Evolutionary conservation across 2,329 filamentous ascomycete genomes (phyloP).

Genomic region (Chrysoporthe austroafricana): DNA sequence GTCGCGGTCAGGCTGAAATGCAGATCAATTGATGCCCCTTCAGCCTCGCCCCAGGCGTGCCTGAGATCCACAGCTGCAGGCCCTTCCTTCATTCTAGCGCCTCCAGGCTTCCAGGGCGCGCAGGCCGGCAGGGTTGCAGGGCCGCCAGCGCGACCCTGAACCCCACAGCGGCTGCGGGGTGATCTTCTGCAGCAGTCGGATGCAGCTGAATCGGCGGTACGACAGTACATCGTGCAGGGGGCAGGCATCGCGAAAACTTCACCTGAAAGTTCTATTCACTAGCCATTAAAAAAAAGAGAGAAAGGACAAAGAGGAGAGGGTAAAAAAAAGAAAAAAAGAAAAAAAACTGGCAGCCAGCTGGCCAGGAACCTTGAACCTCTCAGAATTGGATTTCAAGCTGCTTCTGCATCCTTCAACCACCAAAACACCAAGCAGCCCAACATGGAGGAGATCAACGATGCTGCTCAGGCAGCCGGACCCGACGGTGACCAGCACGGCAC

Average conservation of each 20-base stretch:
- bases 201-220: background rate
- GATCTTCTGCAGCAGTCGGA: conserved; percentile 8
- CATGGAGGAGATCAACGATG: conserved; percentile 18
- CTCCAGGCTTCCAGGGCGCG: background rate
- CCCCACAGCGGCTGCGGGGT: conserved; percentile 18
- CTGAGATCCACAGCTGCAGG: background rate
- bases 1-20: background rate
- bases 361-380: background rate
- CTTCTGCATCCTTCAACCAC: background rate
- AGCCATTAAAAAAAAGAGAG: background rate
- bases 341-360: background rate
- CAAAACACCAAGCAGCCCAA: background rate
- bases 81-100: conserved; percentile 4
- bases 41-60: background rate
- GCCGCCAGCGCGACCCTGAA: background rate
- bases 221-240: background rate
- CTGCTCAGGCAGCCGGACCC: conserved; percentile 19
- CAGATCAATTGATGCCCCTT: background rate
- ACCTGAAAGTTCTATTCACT: background rate
- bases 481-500: conserved; percentile 30
- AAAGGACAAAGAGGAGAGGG: background rate
- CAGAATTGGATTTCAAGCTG: background rate
- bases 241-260: conserved; percentile 10
- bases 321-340: too few relatives aligned
- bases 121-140: background rate